Percentiles rank a stretch among this genome's conserved stretches.
phyloP scores from a whole-genome alignment of 352 stramenopile species.

The Pythium inflatum region DNA sequence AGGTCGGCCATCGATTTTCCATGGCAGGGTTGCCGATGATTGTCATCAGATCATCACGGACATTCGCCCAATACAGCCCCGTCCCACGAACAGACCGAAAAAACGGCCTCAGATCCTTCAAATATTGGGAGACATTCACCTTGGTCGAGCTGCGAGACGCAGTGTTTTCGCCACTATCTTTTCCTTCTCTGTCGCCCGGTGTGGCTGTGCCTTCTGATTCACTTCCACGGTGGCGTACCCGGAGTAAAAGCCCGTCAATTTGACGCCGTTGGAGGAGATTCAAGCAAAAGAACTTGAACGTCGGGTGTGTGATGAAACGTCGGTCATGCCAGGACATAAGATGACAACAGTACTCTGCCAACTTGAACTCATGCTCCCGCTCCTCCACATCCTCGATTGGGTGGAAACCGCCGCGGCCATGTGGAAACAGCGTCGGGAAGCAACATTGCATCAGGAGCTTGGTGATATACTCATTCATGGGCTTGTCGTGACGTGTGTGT shows the following conservation, averaged over 20 bases:
- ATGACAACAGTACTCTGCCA: conserved; percentile 4
- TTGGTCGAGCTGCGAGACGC: too few relatives aligned
- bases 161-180: too few relatives aligned
- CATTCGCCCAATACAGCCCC: conserved; percentile 29
- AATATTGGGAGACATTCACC: too few relatives aligned
- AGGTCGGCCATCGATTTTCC: background rate
- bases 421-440: conserved; percentile 4
- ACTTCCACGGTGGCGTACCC: background rate
- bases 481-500: too few relatives aligned
- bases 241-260: background rate
- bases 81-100: conserved; percentile 21
- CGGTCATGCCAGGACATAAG: conserved; percentile 10
- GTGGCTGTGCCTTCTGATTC: too few relatives aligned
- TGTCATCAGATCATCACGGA: conserved; percentile 28
- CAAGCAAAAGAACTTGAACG: conserved; percentile 25
- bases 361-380: background rate
- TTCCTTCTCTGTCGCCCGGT: too few relatives aligned
- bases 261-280: conserved; percentile 10
- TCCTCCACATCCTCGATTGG: background rate
- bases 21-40: background rate
- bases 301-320: conserved; percentile 5
- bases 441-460: conserved; percentile 5
- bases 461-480: conserved; percentile 5
- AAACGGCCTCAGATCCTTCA: conserved; percentile 29
- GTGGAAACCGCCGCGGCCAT: background rate